These are phyloP conservation scores for Pulicaria dysenterica DNA, from an alignment of 129 eudicot species.

Conservation along the genomic window DNA sequence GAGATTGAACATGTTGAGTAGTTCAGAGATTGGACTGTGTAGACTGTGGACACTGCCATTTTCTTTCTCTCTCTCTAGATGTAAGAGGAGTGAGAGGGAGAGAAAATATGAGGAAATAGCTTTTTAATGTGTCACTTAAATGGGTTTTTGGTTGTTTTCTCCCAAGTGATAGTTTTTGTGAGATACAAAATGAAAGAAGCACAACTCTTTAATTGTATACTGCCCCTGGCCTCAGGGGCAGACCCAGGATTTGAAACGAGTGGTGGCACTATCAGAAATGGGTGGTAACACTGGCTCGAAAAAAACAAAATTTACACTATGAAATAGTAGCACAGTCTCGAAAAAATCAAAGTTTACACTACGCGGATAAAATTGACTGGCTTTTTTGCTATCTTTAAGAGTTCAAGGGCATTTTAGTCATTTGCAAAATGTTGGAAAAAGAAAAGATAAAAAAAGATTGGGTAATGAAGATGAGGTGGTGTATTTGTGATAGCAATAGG, in stretches of 20 bases:
- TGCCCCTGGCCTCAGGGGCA: slow-evolving; percentile 27
- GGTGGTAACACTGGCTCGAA: no score
- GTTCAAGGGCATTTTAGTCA: slow-evolving; percentile 32
- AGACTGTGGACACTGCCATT: slow-evolving; percentile 85
- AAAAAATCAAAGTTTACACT: no score
- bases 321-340: no score
- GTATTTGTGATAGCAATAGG: slow-evolving; percentile 49
- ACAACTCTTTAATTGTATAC: slow-evolving; percentile 31
- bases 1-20: slow-evolving; percentile 77
- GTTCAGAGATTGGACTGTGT: slow-evolving; percentile 70
- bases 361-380: no score
- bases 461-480: slow-evolving; percentile 57
- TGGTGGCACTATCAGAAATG: no score
- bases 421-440: slow-evolving; percentile 10
- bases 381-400: slow-evolving; percentile 8
- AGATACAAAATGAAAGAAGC: slow-evolving; percentile 40
- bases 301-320: no score
- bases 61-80: slow-evolving; percentile 19
- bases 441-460: slow-evolving; percentile 23
- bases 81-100: slow-evolving; percentile 18
- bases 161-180: slow-evolving; percentile 42
- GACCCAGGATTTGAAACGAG: no score
- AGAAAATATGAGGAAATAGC: slow-evolving; percentile 27
- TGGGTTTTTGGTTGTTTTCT: slow-evolving; percentile 35
- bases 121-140: slow-evolving; percentile 34